Base-by-base conservation (phyloP, 768 basidiomycete genomes). In the Strobilomyces confusus region DNA sequence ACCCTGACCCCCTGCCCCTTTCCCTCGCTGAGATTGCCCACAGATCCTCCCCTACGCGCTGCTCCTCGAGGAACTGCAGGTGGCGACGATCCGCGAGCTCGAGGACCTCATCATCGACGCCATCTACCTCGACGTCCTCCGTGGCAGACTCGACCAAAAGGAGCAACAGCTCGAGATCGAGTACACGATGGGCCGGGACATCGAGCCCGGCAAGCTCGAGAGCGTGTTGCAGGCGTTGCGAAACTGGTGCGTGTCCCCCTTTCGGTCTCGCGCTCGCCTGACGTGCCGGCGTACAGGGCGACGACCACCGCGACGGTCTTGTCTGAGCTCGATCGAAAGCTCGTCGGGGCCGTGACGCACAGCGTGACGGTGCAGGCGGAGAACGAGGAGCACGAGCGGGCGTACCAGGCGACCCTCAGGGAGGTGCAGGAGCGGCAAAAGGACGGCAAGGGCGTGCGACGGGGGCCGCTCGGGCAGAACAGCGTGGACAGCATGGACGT, bases 81-180 rank as follows among this genome's bases (percentile, higher is more conserved):
- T 95, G 69, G 77, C 83, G 4, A 84, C 81, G 6, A 83, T 95
- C 53, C 86, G 95, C 49, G 89, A 89, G 52, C 84, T 99, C 3
- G 95, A 99, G 69, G 95, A 98, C 71, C 83, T 98, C 58, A 90
- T 98, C 66, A 98, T 99, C 69, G 94, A 98, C 63, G 89, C 89
- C 12, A 94, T 98, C 69, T 98, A 98, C 72, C 83, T 90, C 37
- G 89, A 92, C 67, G 75, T 97, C 36, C 77, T 99, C 34, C 83
- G 84, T 46, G 95, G 93, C 11, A 93, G 91, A 65, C 85, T 99
- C 45, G 93, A 98, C 70, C 95, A 98, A 72, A 90, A 91, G 67
- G 81, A 90, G 61, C 82, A 85, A 58, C 86, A 92, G 59, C 77
- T 98, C 53, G 90, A 95, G 69, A 84, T 98, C 33, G 90, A 95